Evolutionary conservation across 2,329 filamentous ascomycete species (phyloP).

Genomic region (Microdochium trichocladiopsis): DNA sequence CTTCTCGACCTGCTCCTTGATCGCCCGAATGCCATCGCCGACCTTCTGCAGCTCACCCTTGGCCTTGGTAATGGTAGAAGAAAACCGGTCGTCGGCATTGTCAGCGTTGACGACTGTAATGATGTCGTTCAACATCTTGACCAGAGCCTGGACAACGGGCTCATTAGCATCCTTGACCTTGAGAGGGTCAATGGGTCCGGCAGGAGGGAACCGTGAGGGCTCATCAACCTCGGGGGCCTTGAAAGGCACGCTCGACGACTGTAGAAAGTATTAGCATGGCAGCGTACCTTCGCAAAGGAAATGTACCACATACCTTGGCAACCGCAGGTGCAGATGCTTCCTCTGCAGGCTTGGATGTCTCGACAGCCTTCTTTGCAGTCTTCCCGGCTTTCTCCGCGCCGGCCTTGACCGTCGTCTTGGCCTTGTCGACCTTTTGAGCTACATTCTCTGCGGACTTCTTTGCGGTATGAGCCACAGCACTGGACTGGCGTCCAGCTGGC

Average conservation of each 20-base stretch:
- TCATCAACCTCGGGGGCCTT: constrained; percentile 58
- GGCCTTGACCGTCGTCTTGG: constrained; percentile 16
- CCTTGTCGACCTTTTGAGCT: constrained; percentile 18
- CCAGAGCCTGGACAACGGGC: constrained; percentile 84
- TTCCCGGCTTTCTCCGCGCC: constrained; percentile 22
- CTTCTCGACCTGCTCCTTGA: constrained; percentile 64
- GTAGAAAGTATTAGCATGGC: not conserved
- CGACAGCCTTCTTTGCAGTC: constrained; percentile 18
- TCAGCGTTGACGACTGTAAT: constrained; percentile 91
- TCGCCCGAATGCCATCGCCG: constrained; percentile 65
- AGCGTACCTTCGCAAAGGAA: not conserved
- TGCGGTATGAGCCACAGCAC: constrained; percentile 13
- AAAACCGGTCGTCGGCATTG: constrained; percentile 69
- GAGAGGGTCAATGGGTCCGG: constrained; percentile 71
- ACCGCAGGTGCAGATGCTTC: constrained; percentile 7
- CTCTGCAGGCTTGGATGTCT: constrained; percentile 3
- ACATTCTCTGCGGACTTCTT: constrained; percentile 19
- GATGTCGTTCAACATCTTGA: constrained; percentile 93
- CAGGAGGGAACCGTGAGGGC: constrained; percentile 55
- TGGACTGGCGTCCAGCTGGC: constrained; percentile 52
- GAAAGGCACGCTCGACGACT: constrained; percentile 26
- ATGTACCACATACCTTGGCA: not conserved
- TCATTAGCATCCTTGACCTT: constrained; percentile 70
- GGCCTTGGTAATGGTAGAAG: constrained; percentile 71
- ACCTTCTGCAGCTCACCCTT: constrained; percentile 77